phyloP scores from a whole-genome alignment of 1,284 basidiomycete species.

The Cryptococcus hybrid region DNA sequence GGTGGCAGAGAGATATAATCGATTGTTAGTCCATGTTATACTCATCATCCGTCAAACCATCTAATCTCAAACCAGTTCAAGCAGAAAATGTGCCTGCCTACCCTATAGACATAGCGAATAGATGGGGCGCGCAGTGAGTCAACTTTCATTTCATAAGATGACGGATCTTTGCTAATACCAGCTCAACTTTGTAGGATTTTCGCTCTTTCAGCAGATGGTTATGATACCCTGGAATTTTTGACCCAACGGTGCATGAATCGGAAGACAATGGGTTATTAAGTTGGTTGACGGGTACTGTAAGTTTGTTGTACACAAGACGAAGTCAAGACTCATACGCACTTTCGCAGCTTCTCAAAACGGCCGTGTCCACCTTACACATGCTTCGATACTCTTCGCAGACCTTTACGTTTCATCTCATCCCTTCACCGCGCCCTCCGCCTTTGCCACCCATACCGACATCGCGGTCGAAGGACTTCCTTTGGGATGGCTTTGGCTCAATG shows the following conservation, averaged over 20 bases:
- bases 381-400: slow-evolving; percentile 36
- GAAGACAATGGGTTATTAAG: slow-evolving; percentile 37
- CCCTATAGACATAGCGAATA: slow-evolving; percentile 28
- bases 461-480: slow-evolving; percentile 18
- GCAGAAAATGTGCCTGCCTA: slow-evolving; percentile 35
- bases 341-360: slow-evolving; percentile 39
- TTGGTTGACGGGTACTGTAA: slow-evolving; percentile 42
- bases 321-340: too few relatives aligned
- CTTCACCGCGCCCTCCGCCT: slow-evolving; percentile 20
- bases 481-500: slow-evolving; percentile 43
- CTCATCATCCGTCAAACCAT: not conserved
- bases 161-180: not conserved
- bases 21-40: slow-evolving; percentile 19
- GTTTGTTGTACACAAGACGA: not conserved
- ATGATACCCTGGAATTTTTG: slow-evolving; percentile 39
- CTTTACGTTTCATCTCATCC: slow-evolving; percentile 39
- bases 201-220: slow-evolving; percentile 38
- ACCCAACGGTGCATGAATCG: slow-evolving; percentile 24
- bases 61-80: slow-evolving; percentile 1
- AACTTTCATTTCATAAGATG: not conserved
- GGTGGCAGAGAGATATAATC: slow-evolving; percentile 22
- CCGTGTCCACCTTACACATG: slow-evolving; percentile 39
- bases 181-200: slow-evolving; percentile 31
- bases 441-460: not conserved
- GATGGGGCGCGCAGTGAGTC: slow-evolving; percentile 44